Evolutionary conservation across 495 filamentous ascomycete genomes (phyloP).

Genomic region (Aspergillus haitiensis): DNA sequence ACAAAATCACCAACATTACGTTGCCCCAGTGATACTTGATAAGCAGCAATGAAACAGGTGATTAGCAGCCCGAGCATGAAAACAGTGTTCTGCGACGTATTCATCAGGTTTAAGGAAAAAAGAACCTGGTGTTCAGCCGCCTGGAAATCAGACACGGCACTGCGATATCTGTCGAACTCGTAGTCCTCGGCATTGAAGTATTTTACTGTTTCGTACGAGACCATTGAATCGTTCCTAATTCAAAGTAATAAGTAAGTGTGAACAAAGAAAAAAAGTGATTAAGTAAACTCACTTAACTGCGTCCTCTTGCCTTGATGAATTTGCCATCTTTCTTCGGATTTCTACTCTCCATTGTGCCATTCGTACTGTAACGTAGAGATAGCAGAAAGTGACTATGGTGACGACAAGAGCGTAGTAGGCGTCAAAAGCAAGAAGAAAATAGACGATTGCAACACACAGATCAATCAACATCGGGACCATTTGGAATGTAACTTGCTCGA

Average conservation of each 20-base stretch:
- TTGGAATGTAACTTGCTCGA: slow-evolving; percentile 93
- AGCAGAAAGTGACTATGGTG: slow-evolving; percentile 88
- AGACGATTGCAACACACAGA: slow-evolving; percentile 80
- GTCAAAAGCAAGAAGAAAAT: slow-evolving; percentile 78
- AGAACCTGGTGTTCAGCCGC: slow-evolving; percentile 83
- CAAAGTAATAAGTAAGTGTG: slow-evolving; percentile 42
- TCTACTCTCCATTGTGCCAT: slow-evolving; percentile 93
- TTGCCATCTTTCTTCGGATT: slow-evolving; percentile 89
- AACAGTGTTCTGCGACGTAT: slow-evolving; percentile 87
- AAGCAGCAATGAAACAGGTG: slow-evolving; percentile 82
- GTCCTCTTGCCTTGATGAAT: slow-evolving; percentile 89
- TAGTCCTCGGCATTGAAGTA: slow-evolving; percentile 97
- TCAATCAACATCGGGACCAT: slow-evolving; percentile 94
- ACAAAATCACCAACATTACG: slow-evolving; percentile 78
- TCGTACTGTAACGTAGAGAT: slow-evolving; percentile 91
- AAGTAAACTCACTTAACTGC: slow-evolving; percentile 68
- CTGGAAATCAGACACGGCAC: slow-evolving; percentile 80
- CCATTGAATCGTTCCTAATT: slow-evolving; percentile 85
- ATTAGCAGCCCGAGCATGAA: slow-evolving; percentile 89
- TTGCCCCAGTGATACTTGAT: slow-evolving; percentile 75
- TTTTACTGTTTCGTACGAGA: slow-evolving; percentile 97
- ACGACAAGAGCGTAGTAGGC: slow-evolving; percentile 92
- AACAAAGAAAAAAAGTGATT: slow-evolving; percentile 10
- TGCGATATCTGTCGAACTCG: slow-evolving; percentile 83
- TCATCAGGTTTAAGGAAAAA: slow-evolving; percentile 87